Percentiles rank a stretch among this genome's conserved stretches.
Conservation (phyloP, 169 alveolate genomes). For the Babesia divergens region DNA sequence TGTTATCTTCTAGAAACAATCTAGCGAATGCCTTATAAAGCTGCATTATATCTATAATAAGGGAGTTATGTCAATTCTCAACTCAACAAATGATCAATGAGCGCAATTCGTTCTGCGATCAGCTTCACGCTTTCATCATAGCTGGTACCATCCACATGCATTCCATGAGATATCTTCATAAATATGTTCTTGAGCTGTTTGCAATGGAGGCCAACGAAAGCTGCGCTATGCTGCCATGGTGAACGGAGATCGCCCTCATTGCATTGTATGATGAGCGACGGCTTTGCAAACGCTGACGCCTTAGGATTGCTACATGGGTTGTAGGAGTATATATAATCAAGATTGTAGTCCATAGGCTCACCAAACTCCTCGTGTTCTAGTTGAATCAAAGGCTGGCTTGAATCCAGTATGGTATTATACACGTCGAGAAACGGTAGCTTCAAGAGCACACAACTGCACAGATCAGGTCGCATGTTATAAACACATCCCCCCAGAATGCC, state of each 20-base stretch:
- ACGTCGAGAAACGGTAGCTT: conserved; percentile 68
- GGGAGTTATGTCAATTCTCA: too few species aligned
- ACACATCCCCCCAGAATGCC: conserved; percentile 55
- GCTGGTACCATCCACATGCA: conserved; percentile 27
- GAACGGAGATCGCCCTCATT: conserved; percentile 40
- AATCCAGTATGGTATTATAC: conserved; percentile 30
- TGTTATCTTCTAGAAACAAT: too few species aligned
- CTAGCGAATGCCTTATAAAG: too few species aligned
- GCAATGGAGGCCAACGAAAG: conserved; percentile 15
- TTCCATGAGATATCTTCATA: conserved; percentile 17
- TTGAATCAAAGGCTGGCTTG: conserved; percentile 18
- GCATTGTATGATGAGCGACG: conserved; percentile 39
- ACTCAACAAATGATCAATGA: conserved; percentile 35
- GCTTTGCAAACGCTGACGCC: background rate
- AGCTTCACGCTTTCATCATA: conserved; percentile 16
- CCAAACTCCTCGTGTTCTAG: conserved; percentile 73
- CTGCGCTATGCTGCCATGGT: conserved; percentile 43
- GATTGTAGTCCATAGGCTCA: background rate
- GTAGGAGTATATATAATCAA: conserved; percentile 44
- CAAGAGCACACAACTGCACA: conserved; percentile 50
- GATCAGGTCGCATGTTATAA: conserved; percentile 58
- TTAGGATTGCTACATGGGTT: conserved; percentile 41
- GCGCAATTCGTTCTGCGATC: conserved; percentile 16
- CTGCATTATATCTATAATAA: too few species aligned
- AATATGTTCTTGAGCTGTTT: background rate